Evolutionary conservation across 306 rosid species (phyloP), one percentile per base, ranked within the genome.

Genomic region (Comarum palustre): DNA sequence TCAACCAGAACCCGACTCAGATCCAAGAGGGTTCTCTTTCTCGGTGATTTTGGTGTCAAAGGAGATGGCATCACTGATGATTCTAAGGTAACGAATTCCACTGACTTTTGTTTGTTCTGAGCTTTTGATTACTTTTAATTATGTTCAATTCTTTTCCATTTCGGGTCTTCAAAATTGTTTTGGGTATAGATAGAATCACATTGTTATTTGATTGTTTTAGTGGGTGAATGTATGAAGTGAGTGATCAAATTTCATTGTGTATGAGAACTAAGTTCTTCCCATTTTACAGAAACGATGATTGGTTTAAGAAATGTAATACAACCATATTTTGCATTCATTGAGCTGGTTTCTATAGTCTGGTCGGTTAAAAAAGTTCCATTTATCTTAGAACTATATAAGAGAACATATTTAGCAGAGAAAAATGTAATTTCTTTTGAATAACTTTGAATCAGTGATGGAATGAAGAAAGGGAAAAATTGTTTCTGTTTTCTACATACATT

Each of bases 21-120:
- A 83, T 82, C 87, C 69, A 82, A 52, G 59, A 69, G 87, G 83
- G 80, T 83, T 65, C 31, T 93, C 69, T 81, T 68, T 66, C 78
- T 89, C 16, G 45, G 4, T 62, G 91, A 91, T 61, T 93, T 77
- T 79, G 97, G 94, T 52, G 98, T 94, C 2, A 75, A 43, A 77
- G 98, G 97, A 71, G 90, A 93, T 81, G 94, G 92, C 47, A 24
- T 85, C 72, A 79, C 80, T 42, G 80, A 93, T 79, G 97, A 93
- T 60, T 86, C 96, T 27, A 48, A 82, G 90, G 97, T 92, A 77
- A 46, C 15, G 15, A 11, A 17, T 50, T 22, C 22, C 16, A 13
- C 36, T 8, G 10, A 62, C 42, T 27, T 3, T 1, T 39, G 1
- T 41, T 14, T 54, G 22, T 54, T 19, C 47, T 47, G 22, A 19